Evolutionary conservation across 2,329 filamentous ascomycete genomes (phyloP).

Genomic region (Beauveria varroae): DNA sequence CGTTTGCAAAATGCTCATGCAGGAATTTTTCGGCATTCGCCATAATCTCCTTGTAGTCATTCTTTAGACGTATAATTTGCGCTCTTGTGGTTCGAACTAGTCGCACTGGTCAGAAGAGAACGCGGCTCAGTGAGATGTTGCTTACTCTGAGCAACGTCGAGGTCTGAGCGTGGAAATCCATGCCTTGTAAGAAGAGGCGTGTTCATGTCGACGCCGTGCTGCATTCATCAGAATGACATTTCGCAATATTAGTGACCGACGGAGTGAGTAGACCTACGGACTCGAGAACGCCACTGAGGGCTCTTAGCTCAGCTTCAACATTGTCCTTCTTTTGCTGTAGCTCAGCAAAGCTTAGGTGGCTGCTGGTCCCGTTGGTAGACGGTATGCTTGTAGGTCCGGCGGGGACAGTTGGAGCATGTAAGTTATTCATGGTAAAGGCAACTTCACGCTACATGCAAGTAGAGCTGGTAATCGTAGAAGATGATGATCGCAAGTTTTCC

Average conservation of each 20-base stretch:
- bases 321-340: conserved; percentile 78
- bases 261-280: conserved; percentile 52
- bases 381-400: conserved; percentile 67
- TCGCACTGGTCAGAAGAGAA: conserved; percentile 13
- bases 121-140: neutral
- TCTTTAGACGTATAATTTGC: conserved; percentile 80
- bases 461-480: neutral
- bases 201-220: conserved; percentile 93
- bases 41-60: conserved; percentile 93
- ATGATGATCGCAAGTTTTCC: neutral
- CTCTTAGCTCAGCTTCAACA: conserved; percentile 79
- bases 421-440: conserved; percentile 39
- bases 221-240: conserved; percentile 14
- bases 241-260: conserved; percentile 2
- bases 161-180: conserved; percentile 85
- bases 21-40: conserved; percentile 70
- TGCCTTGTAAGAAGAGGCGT: conserved; percentile 81
- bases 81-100: conserved; percentile 87
- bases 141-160: conserved; percentile 90
- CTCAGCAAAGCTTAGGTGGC: conserved; percentile 64
- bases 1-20: conserved; percentile 81
- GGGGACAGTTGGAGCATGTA: conserved; percentile 53
- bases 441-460: neutral
- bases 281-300: conserved; percentile 77
- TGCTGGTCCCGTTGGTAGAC: conserved; percentile 51